Conservation (phyloP, 805 yeast genomes). For the Kodamaea laetipori region DNA sequence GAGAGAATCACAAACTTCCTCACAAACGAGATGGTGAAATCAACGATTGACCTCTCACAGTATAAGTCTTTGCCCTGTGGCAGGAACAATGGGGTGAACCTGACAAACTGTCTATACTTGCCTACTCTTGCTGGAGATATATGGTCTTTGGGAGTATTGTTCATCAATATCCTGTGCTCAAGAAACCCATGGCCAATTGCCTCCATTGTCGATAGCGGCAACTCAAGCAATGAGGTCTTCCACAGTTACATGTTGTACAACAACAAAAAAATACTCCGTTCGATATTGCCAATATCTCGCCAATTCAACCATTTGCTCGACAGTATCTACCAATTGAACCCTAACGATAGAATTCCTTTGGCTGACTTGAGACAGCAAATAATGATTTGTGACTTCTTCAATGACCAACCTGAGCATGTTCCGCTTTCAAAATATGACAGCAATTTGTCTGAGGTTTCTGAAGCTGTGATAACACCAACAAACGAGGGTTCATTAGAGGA, state of each 20-base stretch:
- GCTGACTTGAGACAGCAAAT: constrained; percentile 42
- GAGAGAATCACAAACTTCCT: constrained; percentile 62
- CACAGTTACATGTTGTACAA: constrained; percentile 59
- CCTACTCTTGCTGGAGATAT: constrained; percentile 81
- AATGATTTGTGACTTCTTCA: constrained; percentile 34
- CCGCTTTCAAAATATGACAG: neutral
- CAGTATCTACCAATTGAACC: constrained; percentile 47
- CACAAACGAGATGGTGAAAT: constrained; percentile 29
- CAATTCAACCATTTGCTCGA: constrained; percentile 58
- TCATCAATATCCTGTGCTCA: constrained; percentile 77
- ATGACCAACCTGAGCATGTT: constrained; percentile 17
- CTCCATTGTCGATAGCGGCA: constrained; percentile 48
- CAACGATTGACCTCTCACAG: constrained; percentile 34
- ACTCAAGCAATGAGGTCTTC: constrained; percentile 52
- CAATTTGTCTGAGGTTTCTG: constrained; percentile 12
- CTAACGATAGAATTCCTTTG: constrained; percentile 49
- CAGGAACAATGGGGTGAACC: constrained; percentile 17
- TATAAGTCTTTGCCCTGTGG: constrained; percentile 21
- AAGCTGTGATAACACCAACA: constrained; percentile 23
- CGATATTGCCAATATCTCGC: constrained; percentile 71
- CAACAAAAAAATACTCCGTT: constrained; percentile 47
- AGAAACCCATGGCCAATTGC: constrained; percentile 93
- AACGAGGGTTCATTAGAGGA: constrained; percentile 9
- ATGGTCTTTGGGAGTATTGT: constrained; percentile 83
- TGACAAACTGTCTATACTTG: constrained; percentile 37